Evolutionary conservation across 192 early-diverging fungal genomes (phyloP).

Genomic region (Haplosporangium gracile): DNA sequence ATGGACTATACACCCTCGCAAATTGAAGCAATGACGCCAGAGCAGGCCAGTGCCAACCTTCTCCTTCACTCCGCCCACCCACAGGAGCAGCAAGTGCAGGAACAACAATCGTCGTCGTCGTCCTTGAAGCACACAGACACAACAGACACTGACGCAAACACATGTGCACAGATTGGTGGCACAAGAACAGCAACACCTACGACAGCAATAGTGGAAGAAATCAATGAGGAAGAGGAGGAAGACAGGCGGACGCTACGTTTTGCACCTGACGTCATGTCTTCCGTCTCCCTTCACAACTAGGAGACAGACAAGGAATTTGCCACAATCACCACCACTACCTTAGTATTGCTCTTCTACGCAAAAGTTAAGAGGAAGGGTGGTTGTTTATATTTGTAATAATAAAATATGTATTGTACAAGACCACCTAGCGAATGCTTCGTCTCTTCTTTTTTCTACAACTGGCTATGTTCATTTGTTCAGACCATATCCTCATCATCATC

Average conservation of each 20-base stretch:
- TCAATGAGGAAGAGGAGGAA: not conserved
- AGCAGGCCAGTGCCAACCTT: conserved; percentile 21
- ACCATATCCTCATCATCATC: conserved; percentile 57
- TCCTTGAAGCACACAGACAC: not conserved
- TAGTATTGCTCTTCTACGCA: too few species aligned
- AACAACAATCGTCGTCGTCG: not conserved
- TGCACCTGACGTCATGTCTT: not conserved
- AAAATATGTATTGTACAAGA: conserved; percentile 4
- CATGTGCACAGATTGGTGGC: not conserved
- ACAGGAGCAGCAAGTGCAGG: not conserved
- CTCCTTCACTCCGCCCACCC: not conserved
- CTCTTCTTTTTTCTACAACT: not conserved
- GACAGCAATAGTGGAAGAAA: not conserved
- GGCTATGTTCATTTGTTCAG: not conserved
- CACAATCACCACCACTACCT: too few species aligned
- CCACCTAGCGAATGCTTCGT: not conserved
- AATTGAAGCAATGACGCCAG: conserved; percentile 39
- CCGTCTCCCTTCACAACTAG: conserved; percentile 3
- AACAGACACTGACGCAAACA: not conserved
- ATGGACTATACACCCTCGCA: conserved; percentile 43
- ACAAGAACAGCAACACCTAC: not conserved
- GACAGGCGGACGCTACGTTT: not conserved
- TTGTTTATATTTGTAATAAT: not conserved
- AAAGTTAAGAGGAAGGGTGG: too few species aligned
- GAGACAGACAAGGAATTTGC: too few species aligned